Evolutionary conservation across 2,329 filamentous ascomycete genomes (phyloP), one percentile per base, ranked within the genome.

Genomic region (Pestalotiopsis fici): DNA sequence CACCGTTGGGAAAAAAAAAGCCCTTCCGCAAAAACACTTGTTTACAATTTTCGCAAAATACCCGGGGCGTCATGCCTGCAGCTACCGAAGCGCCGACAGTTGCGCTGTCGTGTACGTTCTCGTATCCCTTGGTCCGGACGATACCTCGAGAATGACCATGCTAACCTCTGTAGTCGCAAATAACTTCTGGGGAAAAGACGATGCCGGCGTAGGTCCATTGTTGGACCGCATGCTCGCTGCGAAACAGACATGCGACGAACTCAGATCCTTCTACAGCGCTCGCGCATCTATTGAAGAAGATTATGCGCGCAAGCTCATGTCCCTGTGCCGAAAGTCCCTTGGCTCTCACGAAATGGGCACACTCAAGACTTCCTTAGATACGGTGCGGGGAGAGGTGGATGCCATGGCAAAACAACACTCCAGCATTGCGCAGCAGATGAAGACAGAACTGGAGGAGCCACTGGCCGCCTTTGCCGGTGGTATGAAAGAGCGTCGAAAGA

Each of bases 141-240:
- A 37, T 21, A 23, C 13, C 21, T 39, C 21, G 12, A 62, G 43
- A 39, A 13, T 56, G 25, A 15, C 59, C n/a, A 65, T 70, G 70
- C 73, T 77, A 71, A 81, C 56, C 47, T 15, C 7, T 2, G 66
- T 72, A 95, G 95, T 99, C 83, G 95, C 96, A 76, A 99, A 99
- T 84, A 99, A 99, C 80, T 99, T 99, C 81, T 99, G 96, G 96
- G 96, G 96, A 71, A 98, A 97, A 85, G 95, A 98, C 79, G 96
- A 99, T 85, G 96, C 95, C 64, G 97, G 96, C 78, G 95, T 99
- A 76, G 87, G 87, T 59, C 97, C 96, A 67, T 88, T 99, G 76
- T 87, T 99, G 35, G 93, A 95, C 79, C 95, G 96, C 76, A 97
- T 99, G 94, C 91, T 94, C 77, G 91, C 91, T 80, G 94, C 96